Conservation (phyloP, 108 stramenopile genomes). For the Nannochloropsis oceanica region DNA sequence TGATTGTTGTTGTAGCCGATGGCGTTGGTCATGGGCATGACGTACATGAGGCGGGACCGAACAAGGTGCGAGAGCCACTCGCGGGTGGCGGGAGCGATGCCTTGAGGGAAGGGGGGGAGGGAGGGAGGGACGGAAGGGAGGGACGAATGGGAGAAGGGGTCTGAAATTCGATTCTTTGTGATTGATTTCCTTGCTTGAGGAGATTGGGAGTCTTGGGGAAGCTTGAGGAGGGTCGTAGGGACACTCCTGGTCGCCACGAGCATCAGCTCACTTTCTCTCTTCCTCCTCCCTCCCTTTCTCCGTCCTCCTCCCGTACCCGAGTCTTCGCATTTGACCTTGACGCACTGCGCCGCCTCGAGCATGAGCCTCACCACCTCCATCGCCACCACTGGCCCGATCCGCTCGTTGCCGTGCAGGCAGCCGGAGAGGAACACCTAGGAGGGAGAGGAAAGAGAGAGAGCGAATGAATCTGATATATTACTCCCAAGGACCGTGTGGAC, state of each 20-base stretch:
- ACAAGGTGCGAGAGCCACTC: not conserved
- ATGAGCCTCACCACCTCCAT: conserved; percentile 47
- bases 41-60: not conserved
- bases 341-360: conserved; percentile 53
- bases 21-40: not conserved
- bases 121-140: no score
- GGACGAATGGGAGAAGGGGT: not conserved
- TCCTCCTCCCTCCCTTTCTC: not conserved
- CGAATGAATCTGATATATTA: no score
- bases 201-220: conserved; percentile 61
- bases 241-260: not conserved
- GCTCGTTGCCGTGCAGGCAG: conserved; percentile 67
- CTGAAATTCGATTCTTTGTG: conserved; percentile 34
- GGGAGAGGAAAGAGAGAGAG: conserved; percentile 28
- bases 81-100: not conserved
- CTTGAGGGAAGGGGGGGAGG: not conserved
- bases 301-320: not conserved
- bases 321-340: not conserved
- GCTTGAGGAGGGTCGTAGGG: not conserved
- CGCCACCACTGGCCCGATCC: conserved; percentile 63
- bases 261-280: not conserved
- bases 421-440: conserved; percentile 79
- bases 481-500: conserved; percentile 28
- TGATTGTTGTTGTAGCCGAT: not conserved
- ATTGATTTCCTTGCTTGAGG: conserved; percentile 64